phyloP scores from a whole-genome alignment of 768 basidiomycete genomes.

The Tylopilus intermedius region DNA sequence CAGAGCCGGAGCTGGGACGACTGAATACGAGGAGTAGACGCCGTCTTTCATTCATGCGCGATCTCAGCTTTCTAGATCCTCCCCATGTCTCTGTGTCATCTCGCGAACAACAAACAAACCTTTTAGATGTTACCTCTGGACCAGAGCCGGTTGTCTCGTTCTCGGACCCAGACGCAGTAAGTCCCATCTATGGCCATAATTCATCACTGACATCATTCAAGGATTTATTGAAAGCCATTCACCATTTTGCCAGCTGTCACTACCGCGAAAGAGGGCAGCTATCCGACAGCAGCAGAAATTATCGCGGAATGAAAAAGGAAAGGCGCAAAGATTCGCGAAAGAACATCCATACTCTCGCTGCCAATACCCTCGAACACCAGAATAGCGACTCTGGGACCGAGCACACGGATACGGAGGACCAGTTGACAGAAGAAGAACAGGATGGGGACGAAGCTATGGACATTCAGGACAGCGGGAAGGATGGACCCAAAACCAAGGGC shows the following conservation, averaged over 20 bases:
- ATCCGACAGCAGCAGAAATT: slow-evolving; percentile 44
- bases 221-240: slow-evolving; percentile 51
- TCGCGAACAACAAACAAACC: slow-evolving; percentile 6
- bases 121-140: slow-evolving; percentile 1
- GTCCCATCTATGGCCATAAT: slow-evolving; percentile 7
- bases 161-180: slow-evolving; percentile 49
- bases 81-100: slow-evolving; percentile 12
- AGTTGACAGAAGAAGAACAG: slow-evolving; percentile 14
- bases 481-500: slow-evolving; percentile 1
- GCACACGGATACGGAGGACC: slow-evolving; percentile 13
- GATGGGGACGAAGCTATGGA: slow-evolving; percentile 9
- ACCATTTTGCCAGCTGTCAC: slow-evolving; percentile 48
- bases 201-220: slow-evolving; percentile 26
- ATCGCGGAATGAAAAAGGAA: slow-evolving; percentile 40
- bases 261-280: slow-evolving; percentile 62
- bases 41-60: slow-evolving; percentile 42
- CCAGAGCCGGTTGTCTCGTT: slow-evolving; percentile 16
- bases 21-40: slow-evolving; percentile 31
- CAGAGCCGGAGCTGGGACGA: slow-evolving; percentile 13
- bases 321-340: slow-evolving; percentile 13
- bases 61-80: slow-evolving; percentile 53
- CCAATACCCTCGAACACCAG: not conserved
- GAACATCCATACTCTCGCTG: slow-evolving; percentile 23
- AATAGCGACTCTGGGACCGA: slow-evolving; percentile 9
- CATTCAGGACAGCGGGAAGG: slow-evolving; percentile 7